A percentile compares a stretch with the other conserved stretches of the same genome.
These are phyloP conservation scores for Colletotrichum lindemuthianum DNA, from an alignment of 2,329 filamentous ascomycete genomes.

Conservation along the genomic window DNA sequence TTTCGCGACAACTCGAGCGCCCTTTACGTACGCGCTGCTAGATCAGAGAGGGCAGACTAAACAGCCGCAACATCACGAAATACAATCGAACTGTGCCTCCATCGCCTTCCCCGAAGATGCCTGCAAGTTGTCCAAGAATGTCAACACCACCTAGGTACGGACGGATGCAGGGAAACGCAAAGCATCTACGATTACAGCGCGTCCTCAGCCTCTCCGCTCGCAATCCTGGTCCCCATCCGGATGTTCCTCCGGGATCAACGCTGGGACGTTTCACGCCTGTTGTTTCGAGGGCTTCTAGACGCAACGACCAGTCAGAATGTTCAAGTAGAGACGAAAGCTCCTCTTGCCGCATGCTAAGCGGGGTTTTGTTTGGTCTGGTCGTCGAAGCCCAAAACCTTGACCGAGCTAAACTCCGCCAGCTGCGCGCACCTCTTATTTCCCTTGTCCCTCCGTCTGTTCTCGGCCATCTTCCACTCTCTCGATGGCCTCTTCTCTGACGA, in stretches of 20 bases:
- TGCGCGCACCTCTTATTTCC: not conserved
- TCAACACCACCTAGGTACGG: not conserved
- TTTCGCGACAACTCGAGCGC: constrained; percentile 17
- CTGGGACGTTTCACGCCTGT: constrained; percentile 30
- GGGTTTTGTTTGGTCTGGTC: not conserved
- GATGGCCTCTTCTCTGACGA: not conserved
- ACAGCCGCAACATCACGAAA: no score
- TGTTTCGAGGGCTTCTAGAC: constrained; percentile 35
- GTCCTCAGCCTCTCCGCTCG: constrained; percentile 14
- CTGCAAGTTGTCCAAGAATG: constrained; percentile 1
- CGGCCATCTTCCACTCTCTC: constrained; percentile 13
- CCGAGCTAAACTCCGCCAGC: constrained; percentile 20
- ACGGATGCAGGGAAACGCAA: not conserved
- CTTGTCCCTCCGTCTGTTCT: constrained; percentile 9
- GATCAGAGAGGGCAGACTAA: no score
- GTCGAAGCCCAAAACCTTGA: constrained; percentile 24
- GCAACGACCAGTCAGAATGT: not conserved
- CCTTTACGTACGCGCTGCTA: not conserved
- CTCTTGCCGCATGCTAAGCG: constrained; percentile 2
- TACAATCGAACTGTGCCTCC: not conserved
- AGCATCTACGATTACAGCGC: not conserved
- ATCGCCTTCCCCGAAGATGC: not conserved
- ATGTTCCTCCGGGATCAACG: constrained; percentile 22
- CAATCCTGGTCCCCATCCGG: constrained; percentile 21
- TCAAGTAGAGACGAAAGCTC: not conserved